Evolutionary conservation across 2,329 filamentous ascomycete genomes (phyloP), one percentile per base, ranked within the genome.

Genomic region (Blastomyces silverae): DNA sequence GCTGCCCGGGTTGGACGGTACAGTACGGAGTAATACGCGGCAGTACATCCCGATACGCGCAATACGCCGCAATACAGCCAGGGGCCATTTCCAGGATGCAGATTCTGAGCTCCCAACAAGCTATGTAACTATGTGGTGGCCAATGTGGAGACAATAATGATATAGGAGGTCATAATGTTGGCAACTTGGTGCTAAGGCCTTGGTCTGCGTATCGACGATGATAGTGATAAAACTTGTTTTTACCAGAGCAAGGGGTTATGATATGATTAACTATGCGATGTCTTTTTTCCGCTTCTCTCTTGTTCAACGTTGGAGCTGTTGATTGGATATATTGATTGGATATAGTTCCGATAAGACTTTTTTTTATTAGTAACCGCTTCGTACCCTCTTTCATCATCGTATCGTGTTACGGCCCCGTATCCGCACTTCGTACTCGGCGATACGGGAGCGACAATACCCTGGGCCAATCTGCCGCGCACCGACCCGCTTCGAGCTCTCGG

Each of bases 1-100:
- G 15, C n/a, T 28, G 13, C 37, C 63, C 56, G 61, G 53, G 55
- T 25, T 4, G 55, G 58, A 20, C 44, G 5, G 20, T 66, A 62
- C 67, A 56, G 60, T 65, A 61, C 58, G 13, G 1, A 0, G 3
- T 10, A 25, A 8, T 25, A 25, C 15, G 4, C 8, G 15, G 8
- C 42, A 1, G 10, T 10, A 39, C 37, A 7, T 1, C 5, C 8
- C 46, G 2, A 22, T 48, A 48, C 46, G 13, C 5, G 1, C 46
- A 2, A 22, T 48, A 48, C 46, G 13, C 5, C 42, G 5, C 17
- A 1, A 44, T 44, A 17, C 42, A 20, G 11, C 52, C 22, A 55
- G 11, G 28, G 13, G 52, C 13, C 2, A 28, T 1, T 17, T 17
- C 44, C 20, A 20, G 44, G 20, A 7, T 48, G 8, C 48, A 52